phyloP scores from a whole-genome alignment of 2,329 filamentous ascomycete genomes.

The Penicillium sp. region DNA sequence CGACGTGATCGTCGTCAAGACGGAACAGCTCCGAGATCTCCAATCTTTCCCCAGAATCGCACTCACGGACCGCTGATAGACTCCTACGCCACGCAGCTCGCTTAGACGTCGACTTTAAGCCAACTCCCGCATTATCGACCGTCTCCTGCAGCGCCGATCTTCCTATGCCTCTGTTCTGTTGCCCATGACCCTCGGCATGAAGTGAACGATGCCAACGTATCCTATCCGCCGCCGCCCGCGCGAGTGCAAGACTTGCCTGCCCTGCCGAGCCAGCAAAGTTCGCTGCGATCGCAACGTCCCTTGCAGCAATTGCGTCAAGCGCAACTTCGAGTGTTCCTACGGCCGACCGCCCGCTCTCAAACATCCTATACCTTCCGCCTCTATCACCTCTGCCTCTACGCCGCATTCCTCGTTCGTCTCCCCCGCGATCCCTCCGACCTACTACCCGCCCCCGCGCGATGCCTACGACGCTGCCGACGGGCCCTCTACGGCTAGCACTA shows the following conservation, averaged over 20 bases:
- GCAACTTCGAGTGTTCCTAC: constrained; percentile 41
- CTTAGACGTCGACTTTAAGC: not conserved
- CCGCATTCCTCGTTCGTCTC: constrained; percentile 16
- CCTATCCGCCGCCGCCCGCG: constrained; percentile 37
- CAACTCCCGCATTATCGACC: not conserved
- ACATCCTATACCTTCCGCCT: constrained; percentile 9
- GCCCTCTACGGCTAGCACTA: constrained; percentile 4
- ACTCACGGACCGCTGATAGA: not conserved
- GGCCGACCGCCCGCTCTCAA: constrained; percentile 28
- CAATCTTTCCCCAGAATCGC: not conserved
- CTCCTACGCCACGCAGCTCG: not conserved
- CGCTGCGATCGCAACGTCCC: constrained; percentile 44
- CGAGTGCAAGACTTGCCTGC: constrained; percentile 48
- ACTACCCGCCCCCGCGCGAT: constrained; percentile 16
- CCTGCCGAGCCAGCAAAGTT: constrained; percentile 52
- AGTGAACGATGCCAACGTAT: constrained; percentile 30
- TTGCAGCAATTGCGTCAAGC: constrained; percentile 43
- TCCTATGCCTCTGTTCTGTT: not conserved
- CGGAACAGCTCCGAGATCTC: not conserved
- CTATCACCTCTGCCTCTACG: constrained; percentile 12
- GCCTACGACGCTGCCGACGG: constrained; percentile 20
- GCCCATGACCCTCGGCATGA: constrained; percentile 8
- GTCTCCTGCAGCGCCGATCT: not conserved
- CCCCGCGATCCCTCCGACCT: constrained; percentile 10
- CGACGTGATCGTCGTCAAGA: not conserved